Conservation (phyloP, 1,284 basidiomycete species). For the Trichosporon coremiiforme region DNA sequence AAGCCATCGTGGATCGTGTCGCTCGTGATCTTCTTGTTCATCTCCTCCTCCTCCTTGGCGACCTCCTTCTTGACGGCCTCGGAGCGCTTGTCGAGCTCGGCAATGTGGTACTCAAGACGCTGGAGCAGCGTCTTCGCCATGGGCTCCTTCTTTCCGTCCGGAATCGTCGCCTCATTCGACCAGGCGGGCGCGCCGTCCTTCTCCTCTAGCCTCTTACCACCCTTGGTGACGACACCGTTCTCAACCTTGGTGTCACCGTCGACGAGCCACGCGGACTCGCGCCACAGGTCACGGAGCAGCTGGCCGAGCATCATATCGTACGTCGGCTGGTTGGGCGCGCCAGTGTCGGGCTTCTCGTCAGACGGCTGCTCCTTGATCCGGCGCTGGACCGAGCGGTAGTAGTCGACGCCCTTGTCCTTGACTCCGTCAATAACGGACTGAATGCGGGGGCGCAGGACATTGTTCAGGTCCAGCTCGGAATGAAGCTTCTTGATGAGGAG, state of each 20-base stretch:
- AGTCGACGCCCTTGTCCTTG: slow-evolving; percentile 59
- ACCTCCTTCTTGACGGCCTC: slow-evolving; percentile 56
- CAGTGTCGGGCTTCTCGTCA: slow-evolving; percentile 70
- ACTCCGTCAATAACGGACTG: slow-evolving; percentile 58
- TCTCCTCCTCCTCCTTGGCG: slow-evolving; percentile 62
- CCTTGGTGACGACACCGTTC: slow-evolving; percentile 38
- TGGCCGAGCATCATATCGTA: slow-evolving; percentile 91
- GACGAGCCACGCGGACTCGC: slow-evolving; percentile 60
- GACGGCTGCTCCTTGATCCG: slow-evolving; percentile 74
- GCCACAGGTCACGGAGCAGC: slow-evolving; percentile 76
- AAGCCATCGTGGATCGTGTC: slow-evolving; percentile 88
- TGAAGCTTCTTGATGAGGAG: slow-evolving; percentile 70
- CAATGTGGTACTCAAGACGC: slow-evolving; percentile 64
- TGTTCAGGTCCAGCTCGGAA: slow-evolving; percentile 81
- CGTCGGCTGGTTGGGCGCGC: slow-evolving; percentile 73
- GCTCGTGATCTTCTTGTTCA: slow-evolving; percentile 75
- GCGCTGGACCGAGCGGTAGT: slow-evolving; percentile 67
- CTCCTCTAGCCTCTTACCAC: slow-evolving; percentile 57
- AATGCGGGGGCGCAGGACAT: slow-evolving; percentile 72
- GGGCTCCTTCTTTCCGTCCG: slow-evolving; percentile 60
- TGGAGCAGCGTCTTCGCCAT: slow-evolving; percentile 61
- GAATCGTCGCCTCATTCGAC: slow-evolving; percentile 53
- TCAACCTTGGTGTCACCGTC: slow-evolving; percentile 40
- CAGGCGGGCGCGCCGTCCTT: slow-evolving; percentile 62
- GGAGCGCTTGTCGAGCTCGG: slow-evolving; percentile 64